Evolutionary conservation across 768 basidiomycete species (phyloP), one percentile per base, ranked within the genome.

Genomic region (Kondoa subrosea): DNA sequence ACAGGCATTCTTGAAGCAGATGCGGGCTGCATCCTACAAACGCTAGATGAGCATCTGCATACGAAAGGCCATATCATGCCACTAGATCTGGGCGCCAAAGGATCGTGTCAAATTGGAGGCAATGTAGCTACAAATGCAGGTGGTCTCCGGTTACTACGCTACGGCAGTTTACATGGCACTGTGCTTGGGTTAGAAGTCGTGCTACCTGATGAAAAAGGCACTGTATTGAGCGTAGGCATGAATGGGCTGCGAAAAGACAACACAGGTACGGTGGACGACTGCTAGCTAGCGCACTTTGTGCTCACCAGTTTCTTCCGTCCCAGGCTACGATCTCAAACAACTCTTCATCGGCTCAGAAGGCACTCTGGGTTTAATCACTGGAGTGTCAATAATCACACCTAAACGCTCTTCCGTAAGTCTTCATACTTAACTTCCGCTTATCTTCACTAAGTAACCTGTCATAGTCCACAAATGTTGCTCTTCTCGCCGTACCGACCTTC

Each of bases 301-400:
- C 2, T 57, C 16, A 27, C 21, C 4, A 26, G 34, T 27, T 12
- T 56, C 12, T 14, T 56, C 25, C 3, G 58, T 60, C 3, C 30
- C 72, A 91, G 93, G 95, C 15, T 96, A 95, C 76, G 95, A 99
- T 77, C 81, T 99, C 59, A 97, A 99, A 77, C 95, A 99, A 74
- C 83, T 99, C 21, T 99, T 97, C 79, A 95, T 99, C 72, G 95
- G 95, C 15, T 86, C 88, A 3, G 95, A 99, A 76, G 95, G 95
- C 64, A 96, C 93, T 0, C 85, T 99, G 27, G 95, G 95, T 58
- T 81, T 99, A 66, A 85, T 99, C 69, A 99, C 95, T 14, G 95
- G 83, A 27, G 88, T 96, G 50, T 95, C 92, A 2, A 92, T 99
- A 75, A 81, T 96, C 69, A 89, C 92, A 26, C 88, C 95, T 80